Evolutionary conservation across 345 rosid species (phyloP), one percentile per base, ranked within the genome.

Genomic region (Heritiera fomes): DNA sequence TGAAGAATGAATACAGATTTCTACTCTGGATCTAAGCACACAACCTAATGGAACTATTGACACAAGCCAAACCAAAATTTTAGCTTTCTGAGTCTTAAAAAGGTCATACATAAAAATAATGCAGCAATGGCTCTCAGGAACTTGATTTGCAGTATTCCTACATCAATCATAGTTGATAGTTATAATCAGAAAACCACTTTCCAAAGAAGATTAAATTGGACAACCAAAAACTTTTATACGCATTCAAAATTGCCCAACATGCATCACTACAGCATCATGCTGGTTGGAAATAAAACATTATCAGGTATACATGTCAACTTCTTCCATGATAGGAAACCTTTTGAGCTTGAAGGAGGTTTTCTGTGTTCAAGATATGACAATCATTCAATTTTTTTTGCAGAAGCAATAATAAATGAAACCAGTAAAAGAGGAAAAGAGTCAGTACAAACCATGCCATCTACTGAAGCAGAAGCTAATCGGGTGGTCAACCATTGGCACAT

Each of bases 401-500:
- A 47, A 23, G 56, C 58, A 28, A 12, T 4, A 61, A 76, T 41
- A 60, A 41, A 18, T 7, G 12, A 45, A 41, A 77, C 30, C 32
- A 28, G 53, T 20, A 47, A 75, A 69, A 47, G 28, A 8, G 78
- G 13, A 47, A n/a, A 38, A 65, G n/a, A 43, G 62, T 67, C 14
- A 41, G 69, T 75, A 76, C 94, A 61, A 60, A 90, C 94, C 85
- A 87, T 84, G 82, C 97, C 97, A 87, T 92, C 97, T 40, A 78
- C 69, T 7, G 94, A 90, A 86, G 97, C 92, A 71, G 97, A 92
- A 82, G 88, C 94, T 79, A 90, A 83, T 61, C 91, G 89, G 71
- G 89, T 88, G 20, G 88, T 88, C 91, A 90, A 84, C 96, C 92
- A 90, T 74, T 89, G 94, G 81, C 91, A 92, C 96, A 91, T 91